Percentiles rank a stretch among this genome's conserved stretches.
Conservation (phyloP, 2,329 filamentous ascomycete genomes). For the Ophiostoma australiae region DNA sequence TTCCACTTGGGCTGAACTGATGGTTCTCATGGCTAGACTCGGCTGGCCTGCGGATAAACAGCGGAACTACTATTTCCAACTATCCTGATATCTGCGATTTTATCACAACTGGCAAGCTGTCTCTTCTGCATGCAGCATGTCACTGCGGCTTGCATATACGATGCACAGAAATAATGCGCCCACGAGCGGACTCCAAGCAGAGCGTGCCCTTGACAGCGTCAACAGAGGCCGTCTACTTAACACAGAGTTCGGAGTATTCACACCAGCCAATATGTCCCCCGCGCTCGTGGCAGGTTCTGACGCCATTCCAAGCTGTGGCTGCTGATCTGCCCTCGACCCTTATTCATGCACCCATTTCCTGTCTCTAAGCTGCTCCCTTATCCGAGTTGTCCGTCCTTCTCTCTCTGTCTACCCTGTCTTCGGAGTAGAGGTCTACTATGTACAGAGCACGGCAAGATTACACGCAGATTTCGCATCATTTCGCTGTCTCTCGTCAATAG, state of each 20-base stretch:
- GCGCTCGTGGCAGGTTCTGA: background rate
- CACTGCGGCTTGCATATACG: background rate
- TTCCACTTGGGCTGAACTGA: background rate
- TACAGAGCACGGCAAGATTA: too few relatives aligned
- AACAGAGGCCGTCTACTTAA: too few relatives aligned
- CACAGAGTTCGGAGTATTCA: too few relatives aligned
- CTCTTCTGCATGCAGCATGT: background rate
- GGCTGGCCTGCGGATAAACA: conserved; percentile 9
- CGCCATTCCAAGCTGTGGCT: background rate
- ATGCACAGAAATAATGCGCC: background rate
- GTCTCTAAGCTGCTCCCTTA: background rate
- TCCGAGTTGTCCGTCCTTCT: background rate
- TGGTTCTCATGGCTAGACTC: conserved; percentile 8
- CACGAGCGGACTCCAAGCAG: background rate
- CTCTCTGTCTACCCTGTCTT: background rate
- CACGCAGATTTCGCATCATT: too few relatives aligned
- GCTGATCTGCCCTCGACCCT: background rate
- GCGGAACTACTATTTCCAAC: background rate
- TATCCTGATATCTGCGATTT: background rate
- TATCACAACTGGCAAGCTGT: background rate
- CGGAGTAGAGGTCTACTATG: too few relatives aligned
- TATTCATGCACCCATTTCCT: background rate
- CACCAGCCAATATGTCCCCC: background rate
- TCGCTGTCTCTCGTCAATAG: background rate
- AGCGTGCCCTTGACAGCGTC: background rate